Conservation (phyloP, 2,329 filamentous ascomycete species). For the Diaporthe caulivora region DNA sequence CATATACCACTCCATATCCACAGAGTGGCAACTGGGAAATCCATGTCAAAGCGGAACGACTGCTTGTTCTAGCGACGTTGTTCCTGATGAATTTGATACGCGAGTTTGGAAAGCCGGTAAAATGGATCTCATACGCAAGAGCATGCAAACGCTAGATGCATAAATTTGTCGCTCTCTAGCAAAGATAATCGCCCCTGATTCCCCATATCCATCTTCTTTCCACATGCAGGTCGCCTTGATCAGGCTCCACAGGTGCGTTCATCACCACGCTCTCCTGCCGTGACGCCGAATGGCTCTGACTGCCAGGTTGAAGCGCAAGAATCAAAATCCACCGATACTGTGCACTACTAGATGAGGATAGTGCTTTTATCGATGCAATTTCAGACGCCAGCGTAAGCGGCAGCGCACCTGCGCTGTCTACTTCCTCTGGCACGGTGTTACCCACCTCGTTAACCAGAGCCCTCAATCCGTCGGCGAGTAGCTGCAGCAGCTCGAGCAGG, state of each 20-base stretch:
- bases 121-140: conserved; percentile 5
- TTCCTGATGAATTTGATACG: not conserved
- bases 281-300: not conserved
- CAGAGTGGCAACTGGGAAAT: not conserved
- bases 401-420: not conserved
- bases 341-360: not conserved
- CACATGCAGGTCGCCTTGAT: not conserved
- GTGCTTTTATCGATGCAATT: not conserved
- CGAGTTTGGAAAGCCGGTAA: not conserved
- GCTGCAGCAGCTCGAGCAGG: not conserved
- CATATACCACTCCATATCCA: not conserved
- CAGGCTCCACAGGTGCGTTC: not conserved
- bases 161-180: not conserved
- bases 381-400: not conserved
- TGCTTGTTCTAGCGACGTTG: not conserved
- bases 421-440: not conserved
- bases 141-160: not conserved
- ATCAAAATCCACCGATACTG: conserved; percentile 7
- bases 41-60: not conserved
- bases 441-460: not conserved
- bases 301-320: not conserved
- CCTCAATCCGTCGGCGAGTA: not conserved
- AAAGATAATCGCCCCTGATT: not conserved
- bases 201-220: not conserved
- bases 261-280: not conserved